phyloP scores from a whole-genome alignment of 2,329 filamentous ascomycete genomes.

The Exophiala xenobiotica region DNA sequence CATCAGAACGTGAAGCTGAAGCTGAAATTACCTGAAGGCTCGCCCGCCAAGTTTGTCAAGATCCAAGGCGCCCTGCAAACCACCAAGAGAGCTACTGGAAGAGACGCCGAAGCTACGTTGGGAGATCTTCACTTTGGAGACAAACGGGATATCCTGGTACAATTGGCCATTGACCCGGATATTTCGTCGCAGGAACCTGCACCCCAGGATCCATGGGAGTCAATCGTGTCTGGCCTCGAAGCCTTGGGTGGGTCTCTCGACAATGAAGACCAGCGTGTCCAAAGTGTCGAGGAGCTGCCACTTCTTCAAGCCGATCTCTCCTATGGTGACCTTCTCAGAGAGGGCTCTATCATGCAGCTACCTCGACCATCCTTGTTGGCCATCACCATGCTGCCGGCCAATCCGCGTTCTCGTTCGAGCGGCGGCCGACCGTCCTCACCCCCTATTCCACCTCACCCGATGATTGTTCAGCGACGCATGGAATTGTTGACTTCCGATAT shows the following conservation, averaged over 20 bases:
- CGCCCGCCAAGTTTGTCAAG: slow-evolving; percentile 96
- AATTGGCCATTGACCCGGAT: slow-evolving; percentile 88
- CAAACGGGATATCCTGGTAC: slow-evolving; percentile 90
- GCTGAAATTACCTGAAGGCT: slow-evolving; percentile 89
- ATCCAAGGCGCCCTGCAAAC: slow-evolving; percentile 95
- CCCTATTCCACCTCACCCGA: slow-evolving; percentile 90
- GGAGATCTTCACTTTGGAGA: slow-evolving; percentile 94
- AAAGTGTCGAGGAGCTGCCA: slow-evolving; percentile 91
- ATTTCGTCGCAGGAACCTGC: slow-evolving; percentile 77
- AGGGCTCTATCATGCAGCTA: slow-evolving; percentile 80
- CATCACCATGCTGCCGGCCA: slow-evolving; percentile 84
- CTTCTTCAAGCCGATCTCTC: slow-evolving; percentile 91
- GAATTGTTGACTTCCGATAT: slow-evolving; percentile 97
- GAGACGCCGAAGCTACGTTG: slow-evolving; percentile 87
- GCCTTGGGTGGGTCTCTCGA: slow-evolving; percentile 86
- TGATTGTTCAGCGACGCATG: slow-evolving; percentile 94
- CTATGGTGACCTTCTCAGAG: slow-evolving; percentile 89
- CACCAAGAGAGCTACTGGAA: slow-evolving; percentile 90
- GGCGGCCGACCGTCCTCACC: slow-evolving; percentile 57
- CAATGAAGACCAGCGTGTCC: slow-evolving; percentile 75
- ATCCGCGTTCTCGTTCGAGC: slow-evolving; percentile 60
- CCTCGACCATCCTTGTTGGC: slow-evolving; percentile 87
- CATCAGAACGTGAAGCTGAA: slow-evolving; percentile 98
- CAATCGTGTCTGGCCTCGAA: slow-evolving; percentile 91
- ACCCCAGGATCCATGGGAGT: slow-evolving; percentile 95